Evolutionary conservation across 352 stramenopile species (phyloP), one percentile per base, ranked within the genome.

Genomic region (Thraustochytrium sp.): DNA sequence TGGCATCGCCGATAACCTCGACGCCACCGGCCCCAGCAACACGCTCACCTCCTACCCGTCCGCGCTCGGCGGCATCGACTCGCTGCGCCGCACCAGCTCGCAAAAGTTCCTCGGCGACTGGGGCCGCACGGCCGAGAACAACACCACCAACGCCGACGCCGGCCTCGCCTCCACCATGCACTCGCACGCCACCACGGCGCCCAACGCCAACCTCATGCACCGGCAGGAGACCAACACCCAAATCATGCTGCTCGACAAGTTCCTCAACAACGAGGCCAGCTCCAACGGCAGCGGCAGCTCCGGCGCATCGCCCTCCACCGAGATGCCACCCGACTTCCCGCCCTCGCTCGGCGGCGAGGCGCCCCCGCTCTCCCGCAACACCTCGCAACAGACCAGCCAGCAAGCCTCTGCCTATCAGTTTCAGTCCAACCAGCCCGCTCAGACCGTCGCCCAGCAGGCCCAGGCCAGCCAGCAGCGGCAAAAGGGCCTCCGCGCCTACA

Each of bases 201-300:
- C 4, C 55, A 38, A 26, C 29, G 13, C 11, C 29, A 42, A 16
- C 36, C 21, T 18, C 63, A 8, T 11, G 68, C 68, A 64, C 9
- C 68, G 46, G 21, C 68, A 80, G 68, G 68, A 80, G 26, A 38
- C 48, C 34, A 80, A 80, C 53, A 29, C n/a, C n/a, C n/a, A n/a
- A n/a, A n/a, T 80, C 18, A 42, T 42, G 23, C 49, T 80, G 18
- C 53, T 80, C 37, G 68, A 80, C 53, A 61, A 80, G 49, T 51
- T 80, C n/a, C 53, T 63, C n/a, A 26, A 26, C 8, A 55, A 51
- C 29, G 40, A 46, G 0, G 29, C 44, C 26, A 23, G 31, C 42
- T 29, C 48, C 68, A 77, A 31, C 49, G 21, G 42, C 18, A 53
- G 38, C 48, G 53, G 1, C 42, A 63, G 29, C 68, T 75, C 13